Evolutionary conservation across 306 rosid species (phyloP).

Genomic region (Canavalia gladiata): DNA sequence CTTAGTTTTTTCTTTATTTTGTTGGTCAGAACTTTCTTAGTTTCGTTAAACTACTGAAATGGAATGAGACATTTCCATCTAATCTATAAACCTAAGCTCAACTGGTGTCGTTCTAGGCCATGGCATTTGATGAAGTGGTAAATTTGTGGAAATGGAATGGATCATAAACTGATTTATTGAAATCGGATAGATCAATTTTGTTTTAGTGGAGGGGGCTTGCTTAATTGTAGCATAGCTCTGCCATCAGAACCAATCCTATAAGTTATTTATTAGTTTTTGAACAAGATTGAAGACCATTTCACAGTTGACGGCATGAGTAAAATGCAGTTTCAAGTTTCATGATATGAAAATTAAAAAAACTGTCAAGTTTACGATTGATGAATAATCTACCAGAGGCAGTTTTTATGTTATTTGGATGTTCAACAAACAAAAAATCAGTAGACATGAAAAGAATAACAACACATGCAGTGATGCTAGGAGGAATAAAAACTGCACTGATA

Average conservation of each 20-base stretch:
- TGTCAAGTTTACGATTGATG: neutral
- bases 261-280: neutral
- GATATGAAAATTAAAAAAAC: neutral
- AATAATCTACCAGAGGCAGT: neutral
- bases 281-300: neutral
- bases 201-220: neutral
- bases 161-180: neutral
- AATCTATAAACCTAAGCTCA: neutral
- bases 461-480: slow-evolving; percentile 2
- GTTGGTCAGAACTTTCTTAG: too few relatives aligned
- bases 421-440: neutral
- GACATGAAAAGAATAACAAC: neutral
- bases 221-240: neutral
- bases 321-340: neutral
- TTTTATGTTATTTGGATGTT: neutral
- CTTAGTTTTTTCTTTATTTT: too few relatives aligned
- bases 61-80: neutral
- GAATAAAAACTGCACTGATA: neutral
- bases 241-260: neutral
- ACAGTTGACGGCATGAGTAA: neutral
- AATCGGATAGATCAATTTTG: neutral
- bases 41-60: too few relatives aligned
- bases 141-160: neutral
- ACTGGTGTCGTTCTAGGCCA: neutral
- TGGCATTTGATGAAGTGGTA: neutral